Evolutionary conservation across 202 grass and related monocot genomes (phyloP).

Genomic region (Panicum hallii): DNA sequence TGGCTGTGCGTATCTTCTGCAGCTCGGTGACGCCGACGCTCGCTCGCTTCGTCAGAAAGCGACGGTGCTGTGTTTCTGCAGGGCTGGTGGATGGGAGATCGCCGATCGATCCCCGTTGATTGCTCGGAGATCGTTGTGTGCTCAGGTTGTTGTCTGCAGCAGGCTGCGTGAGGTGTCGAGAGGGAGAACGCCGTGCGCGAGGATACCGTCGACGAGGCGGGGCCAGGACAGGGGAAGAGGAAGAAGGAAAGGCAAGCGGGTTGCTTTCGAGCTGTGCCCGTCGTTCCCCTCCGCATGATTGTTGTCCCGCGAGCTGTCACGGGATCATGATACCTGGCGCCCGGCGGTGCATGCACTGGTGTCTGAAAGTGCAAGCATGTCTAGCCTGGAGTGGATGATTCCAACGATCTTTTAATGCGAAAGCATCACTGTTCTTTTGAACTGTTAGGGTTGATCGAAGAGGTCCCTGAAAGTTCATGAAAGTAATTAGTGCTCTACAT

Average conservation of each 20-base stretch:
- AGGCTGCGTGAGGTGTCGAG: too few species aligned
- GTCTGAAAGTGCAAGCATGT: conserved; percentile 40
- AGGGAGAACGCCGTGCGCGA: neutral
- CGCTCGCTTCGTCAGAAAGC: conserved; percentile 39
- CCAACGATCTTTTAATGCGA: neutral
- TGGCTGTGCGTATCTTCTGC: neutral
- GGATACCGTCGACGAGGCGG: neutral
- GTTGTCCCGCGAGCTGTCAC: conserved; percentile 7
- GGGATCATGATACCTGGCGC: conserved; percentile 18
- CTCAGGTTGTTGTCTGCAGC: neutral
- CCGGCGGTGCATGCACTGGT: conserved; percentile 1
- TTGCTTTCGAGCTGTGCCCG: conserved; percentile 45
- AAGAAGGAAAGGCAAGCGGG: neutral
- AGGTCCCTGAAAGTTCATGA: neutral
- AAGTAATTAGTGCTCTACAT: neutral
- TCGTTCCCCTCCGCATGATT: conserved; percentile 15
- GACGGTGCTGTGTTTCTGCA: neutral
- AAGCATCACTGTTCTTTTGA: neutral
- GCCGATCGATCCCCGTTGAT: neutral
- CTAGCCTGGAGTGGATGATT: conserved; percentile 38
- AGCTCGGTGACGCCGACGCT: neutral
- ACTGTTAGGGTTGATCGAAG: neutral
- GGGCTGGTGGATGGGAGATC: neutral
- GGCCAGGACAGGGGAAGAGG: neutral
- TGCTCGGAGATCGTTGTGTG: neutral